Evolutionary conservation across 306 rosid species (phyloP).

Genomic region (Glycine soja): DNA sequence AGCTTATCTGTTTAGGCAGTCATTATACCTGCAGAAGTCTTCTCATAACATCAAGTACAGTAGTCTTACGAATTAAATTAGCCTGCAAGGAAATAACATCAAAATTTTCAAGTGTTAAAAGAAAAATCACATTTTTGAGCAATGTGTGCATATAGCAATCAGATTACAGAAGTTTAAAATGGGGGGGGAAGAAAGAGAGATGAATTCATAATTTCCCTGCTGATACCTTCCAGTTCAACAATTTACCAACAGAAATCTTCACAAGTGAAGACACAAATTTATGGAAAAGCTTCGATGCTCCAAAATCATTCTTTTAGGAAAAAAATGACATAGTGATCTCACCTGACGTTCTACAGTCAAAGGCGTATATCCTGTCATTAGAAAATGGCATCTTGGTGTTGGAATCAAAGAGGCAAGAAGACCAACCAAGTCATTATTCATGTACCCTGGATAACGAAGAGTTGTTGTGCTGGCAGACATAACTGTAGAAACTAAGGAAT

Average conservation of each 20-base stretch:
- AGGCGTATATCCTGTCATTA: constrained; percentile 99
- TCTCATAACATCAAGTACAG: constrained; percentile 98
- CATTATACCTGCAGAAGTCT: constrained; percentile 89
- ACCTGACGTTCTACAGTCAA: constrained; percentile 99
- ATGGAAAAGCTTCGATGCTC: constrained; percentile 14
- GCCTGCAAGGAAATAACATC: constrained; percentile 68
- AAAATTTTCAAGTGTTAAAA: constrained; percentile 27
- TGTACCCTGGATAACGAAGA: constrained; percentile 97
- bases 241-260: constrained; percentile 34
- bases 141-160: not conserved
- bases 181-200: not conserved
- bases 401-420: constrained; percentile 98
- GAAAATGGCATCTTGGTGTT: constrained; percentile 98
- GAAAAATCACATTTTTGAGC: constrained; percentile 26
- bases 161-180: constrained; percentile 14
- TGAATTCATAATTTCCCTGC: not conserved
- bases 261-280: not conserved
- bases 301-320: not conserved
- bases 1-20: constrained; percentile 29
- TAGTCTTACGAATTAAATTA: constrained; percentile 94
- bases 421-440: constrained; percentile 99
- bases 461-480: constrained; percentile 99
- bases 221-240: constrained; percentile 35
- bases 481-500: constrained; percentile 95
- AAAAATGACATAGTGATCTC: constrained; percentile 28